A percentile compares a stretch with the other conserved stretches of the same genome.
Evolutionary conservation across 1,139 yeast species (phyloP).

Genomic region (Candida labiduridarum): DNA sequence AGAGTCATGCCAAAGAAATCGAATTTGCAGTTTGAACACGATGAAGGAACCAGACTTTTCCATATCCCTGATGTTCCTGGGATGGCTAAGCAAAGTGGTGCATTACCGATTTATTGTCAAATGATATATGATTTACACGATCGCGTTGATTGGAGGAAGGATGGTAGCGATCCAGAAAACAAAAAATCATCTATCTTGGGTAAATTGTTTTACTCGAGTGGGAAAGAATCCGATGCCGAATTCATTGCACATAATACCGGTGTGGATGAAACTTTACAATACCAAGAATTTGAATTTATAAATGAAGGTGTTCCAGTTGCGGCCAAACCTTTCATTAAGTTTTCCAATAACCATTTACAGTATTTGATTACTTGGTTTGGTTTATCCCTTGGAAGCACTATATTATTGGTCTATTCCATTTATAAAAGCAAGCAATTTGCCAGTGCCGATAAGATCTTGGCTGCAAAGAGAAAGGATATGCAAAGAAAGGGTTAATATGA

Average conservation of each 20-base stretch:
- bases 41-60: constrained; percentile 60
- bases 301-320: constrained; percentile 92
- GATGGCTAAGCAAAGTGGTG: constrained; percentile 70
- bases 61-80: constrained; percentile 77
- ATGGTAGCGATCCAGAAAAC: constrained; percentile 12
- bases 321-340: constrained; percentile 71
- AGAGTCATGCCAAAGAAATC: constrained; percentile 74
- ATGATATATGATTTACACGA: constrained; percentile 68
- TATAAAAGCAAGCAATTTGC: constrained; percentile 32
- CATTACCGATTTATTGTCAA: constrained; percentile 78
- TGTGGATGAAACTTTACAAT: constrained; percentile 38
- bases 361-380: constrained; percentile 96
- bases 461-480: constrained; percentile 45
- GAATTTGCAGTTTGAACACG: constrained; percentile 75
- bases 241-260: constrained; percentile 21
- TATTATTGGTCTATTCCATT: constrained; percentile 50
- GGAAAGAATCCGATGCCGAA: constrained; percentile 19
- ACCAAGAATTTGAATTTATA: constrained; percentile 54
- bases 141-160: constrained; percentile 51
- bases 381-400: constrained; percentile 68
- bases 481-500: constrained; percentile 16
- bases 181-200: constrained; percentile 16
- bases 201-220: constrained; percentile 8
- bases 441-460: constrained; percentile 44
- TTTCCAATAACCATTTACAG: constrained; percentile 88